A percentile compares a stretch with the other conserved stretches of the same genome.
Conservation (phyloP, 306 rosid genomes). For the Prunus fruticosa region DNA sequence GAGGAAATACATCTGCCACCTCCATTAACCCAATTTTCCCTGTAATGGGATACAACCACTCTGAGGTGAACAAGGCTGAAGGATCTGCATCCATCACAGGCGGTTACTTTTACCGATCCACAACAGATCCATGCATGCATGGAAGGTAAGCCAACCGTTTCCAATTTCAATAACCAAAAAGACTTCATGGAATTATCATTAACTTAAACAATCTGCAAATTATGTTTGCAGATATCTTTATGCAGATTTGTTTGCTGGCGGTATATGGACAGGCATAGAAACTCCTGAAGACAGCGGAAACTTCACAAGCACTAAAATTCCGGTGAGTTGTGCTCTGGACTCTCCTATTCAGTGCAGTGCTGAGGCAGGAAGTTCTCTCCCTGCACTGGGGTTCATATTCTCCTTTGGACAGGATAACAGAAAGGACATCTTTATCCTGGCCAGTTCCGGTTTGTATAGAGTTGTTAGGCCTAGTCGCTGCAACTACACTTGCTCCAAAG, state of each 20-base stretch:
- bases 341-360: conserved; percentile 35
- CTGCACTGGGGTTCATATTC: conserved; percentile 30
- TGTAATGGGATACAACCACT: conserved; percentile 38
- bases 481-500: conserved; percentile 28
- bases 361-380: conserved; percentile 20
- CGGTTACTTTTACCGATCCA: conserved; percentile 36
- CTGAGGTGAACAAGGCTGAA: conserved; percentile 24
- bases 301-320: conserved; percentile 16
- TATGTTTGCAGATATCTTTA: conserved; percentile 31
- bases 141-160: conserved; percentile 24
- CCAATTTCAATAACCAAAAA: not conserved
- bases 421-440: conserved; percentile 26
- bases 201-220: not conserved
- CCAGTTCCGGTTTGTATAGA: conserved; percentile 32
- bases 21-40: conserved; percentile 27
- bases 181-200: not conserved
- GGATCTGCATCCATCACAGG: conserved; percentile 36
- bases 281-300: conserved; percentile 36
- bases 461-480: conserved; percentile 38
- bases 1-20: conserved; percentile 22
- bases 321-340: conserved; percentile 25
- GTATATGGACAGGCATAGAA: conserved; percentile 32
- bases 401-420: conserved; percentile 39
- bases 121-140: conserved; percentile 36
- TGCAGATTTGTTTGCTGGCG: conserved; percentile 35